Evolutionary conservation across 805 yeast genomes (phyloP).

Genomic region (Hanseniaspora vineae): DNA sequence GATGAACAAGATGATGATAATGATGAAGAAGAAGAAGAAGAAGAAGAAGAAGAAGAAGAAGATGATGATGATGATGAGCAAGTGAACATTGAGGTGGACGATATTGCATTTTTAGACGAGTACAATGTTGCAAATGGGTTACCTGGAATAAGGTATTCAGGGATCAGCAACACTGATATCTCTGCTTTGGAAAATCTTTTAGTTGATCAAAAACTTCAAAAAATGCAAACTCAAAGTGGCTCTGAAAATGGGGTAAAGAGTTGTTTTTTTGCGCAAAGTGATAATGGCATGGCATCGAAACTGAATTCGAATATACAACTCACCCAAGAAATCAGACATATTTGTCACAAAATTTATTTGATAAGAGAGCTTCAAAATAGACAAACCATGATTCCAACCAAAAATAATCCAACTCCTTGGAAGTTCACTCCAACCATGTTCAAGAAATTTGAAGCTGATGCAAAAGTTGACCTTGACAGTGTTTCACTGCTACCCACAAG

Average conservation of each 20-base stretch:
- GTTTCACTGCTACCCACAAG: conserved; percentile 63
- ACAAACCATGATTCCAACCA: conserved; percentile 4
- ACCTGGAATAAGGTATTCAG: conserved; percentile 49
- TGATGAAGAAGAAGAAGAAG: neutral
- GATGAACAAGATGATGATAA: conserved; percentile 5
- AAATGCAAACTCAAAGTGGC: conserved; percentile 21
- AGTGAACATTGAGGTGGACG: conserved; percentile 35
- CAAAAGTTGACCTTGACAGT: conserved; percentile 64
- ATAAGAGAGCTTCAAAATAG: conserved; percentile 79
- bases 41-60: conserved; percentile 5
- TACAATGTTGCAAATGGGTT: conserved; percentile 75
- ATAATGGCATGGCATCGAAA: conserved; percentile 47
- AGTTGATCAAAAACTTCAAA: conserved; percentile 11
- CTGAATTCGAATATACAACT: conserved; percentile 55
- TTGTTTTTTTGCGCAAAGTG: conserved; percentile 25
- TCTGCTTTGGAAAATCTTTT: conserved; percentile 34
- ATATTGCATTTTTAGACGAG: conserved; percentile 59
- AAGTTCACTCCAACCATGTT: conserved; percentile 4
- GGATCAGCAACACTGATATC: conserved; percentile 34
- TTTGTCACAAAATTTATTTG: conserved; percentile 78
- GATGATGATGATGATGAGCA: conserved; percentile 25
- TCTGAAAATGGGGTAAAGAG: conserved; percentile 19
- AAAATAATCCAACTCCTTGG: conserved; percentile 4
- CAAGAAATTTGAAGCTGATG: conserved; percentile 35
- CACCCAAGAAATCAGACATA: conserved; percentile 78